Evolutionary conservation across 768 basidiomycete genomes (phyloP), one percentile per base, ranked within the genome.

Genomic region (Russula griseocarnosa): DNA sequence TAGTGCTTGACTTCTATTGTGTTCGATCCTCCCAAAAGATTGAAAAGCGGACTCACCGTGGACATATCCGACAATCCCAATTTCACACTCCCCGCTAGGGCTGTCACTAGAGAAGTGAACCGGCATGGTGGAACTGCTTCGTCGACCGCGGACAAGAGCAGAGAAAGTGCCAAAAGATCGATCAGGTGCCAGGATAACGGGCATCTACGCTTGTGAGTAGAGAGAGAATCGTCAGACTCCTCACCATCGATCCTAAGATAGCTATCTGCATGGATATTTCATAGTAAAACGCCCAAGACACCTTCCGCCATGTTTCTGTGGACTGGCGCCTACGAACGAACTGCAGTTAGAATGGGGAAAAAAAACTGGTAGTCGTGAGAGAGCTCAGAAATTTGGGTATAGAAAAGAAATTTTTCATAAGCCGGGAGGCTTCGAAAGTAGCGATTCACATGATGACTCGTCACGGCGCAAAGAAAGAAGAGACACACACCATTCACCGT

Each of bases 321-420:
- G n/a, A 14, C 24, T 13, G 22, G 28, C 44, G 47, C n/a, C 63
- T 65, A 24, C 34, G 1, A 40, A 55, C n/a, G 32, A 50, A 28
- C 30, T 0, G 34, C 51, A 8, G 40, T 65, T 34, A 65, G 64
- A 9, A 26, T 36, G 1, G 24, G 30, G 5, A 36, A 51, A 64
- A 64, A 28, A 24, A 6, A 42, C 1, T 61, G 26, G 50, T 36
- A 46, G 56, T 53, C 51, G 20, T 28, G 22, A 34, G 60, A 72
- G 46, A 66, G 77, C 80, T 92, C 90, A 78, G 90, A 91, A 92
- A 92, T 91, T 92, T 92, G 90, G 90, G 90, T 92, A 92, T 92
- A 78, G 61, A 68, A 83, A 78, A 79, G 77, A 69, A 73, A 73
- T 76, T 73, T 74, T 77, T 92, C 89, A 90, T 81, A 26, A 86